Base-by-base conservation (phyloP, 2,329 filamentous ascomycete genomes). In the Phaeosphaeriaceae sp. region DNA sequence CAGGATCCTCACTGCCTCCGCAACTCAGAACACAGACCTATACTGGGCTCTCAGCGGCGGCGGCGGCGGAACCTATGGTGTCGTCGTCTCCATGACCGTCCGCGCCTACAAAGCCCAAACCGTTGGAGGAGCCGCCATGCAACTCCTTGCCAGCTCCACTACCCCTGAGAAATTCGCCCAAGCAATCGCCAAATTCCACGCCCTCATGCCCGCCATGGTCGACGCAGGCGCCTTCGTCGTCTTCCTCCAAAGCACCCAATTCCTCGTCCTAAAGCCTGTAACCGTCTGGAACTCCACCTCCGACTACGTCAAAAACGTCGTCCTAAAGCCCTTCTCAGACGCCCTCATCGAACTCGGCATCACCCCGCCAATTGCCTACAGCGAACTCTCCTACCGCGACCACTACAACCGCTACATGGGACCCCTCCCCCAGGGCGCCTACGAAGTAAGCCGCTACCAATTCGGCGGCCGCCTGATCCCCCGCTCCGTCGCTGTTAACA, bases 61-160 rank as follows among this genome's bases (percentile, higher is more conserved):
- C 9, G 57, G 52, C 4, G 47, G 48, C 7, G 57, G 57, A 11
- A 52, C 49, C 20, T 61, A 53, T 18, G 57, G 59, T 2, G 48
- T 59, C 0, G 56, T 59, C 8, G 40, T 66, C 13, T 66, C 66
- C 1, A 33, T 69, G 26, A 72, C 68, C 2, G 56, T 68, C 4
- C 63, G 61, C 44, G 64, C 60, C n/a, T 58, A 67, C 44, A 37
- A 51, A 8, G 53, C 66, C 26, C 46, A 43, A 16, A 42, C 38
- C 3, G 53, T 66, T 6, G 58, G 61, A 16, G 68, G 64, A 17
- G 64, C 61, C 32, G 54, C 50, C 13, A 58, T 64, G 39, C 48
- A 59, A 34, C 42, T 69, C 4, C 39, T 54, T 6, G 61, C 60
- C 8, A 51, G 56, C 8, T 56, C 53, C 18, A 55, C 48, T 6